Base-by-base conservation (phyloP, 2,329 filamentous ascomycete genomes). In the Dichotomopilus funicola region DNA sequence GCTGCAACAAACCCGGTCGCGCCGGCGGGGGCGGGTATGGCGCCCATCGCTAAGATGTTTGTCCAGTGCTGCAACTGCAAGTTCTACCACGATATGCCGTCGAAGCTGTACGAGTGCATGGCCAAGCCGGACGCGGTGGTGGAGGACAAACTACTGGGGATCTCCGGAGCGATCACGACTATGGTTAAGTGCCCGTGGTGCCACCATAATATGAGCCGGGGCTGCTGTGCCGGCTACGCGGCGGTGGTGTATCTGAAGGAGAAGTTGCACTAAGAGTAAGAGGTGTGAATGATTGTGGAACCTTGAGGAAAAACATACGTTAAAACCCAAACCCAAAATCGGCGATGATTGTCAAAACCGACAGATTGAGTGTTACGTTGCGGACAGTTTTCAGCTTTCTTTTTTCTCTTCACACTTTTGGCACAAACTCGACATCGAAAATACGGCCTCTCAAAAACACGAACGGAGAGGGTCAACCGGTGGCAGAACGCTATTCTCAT, bases 101-200 rank as follows among this genome's bases (percentile, higher is more conserved):
- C 77, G 50, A 78, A 79, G 54, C 72, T 86, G 27, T 86, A 86
- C 66, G 79, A 84, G 63, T 82, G 79, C 65, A 85, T 86, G 81
- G 78, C 78, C 5, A 78, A 78, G 59, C 80, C 81, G 0, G 77
- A 82, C 47, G 75, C 75, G 4, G 70, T 82, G 10, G 73, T 85
- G 10, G 75, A 76, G 52, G 77, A 80, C 49, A 73, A 73, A 53
- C 68, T 70, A 35, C 68, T 77, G 5, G 80, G 80, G 0, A 80
- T 82, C 44, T 75, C 75, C 43, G 81, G 81, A 1, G 72, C 78
- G 6, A 75, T 85, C 45, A 81, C 77, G 7, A 84, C 83, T 60
- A 80, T 78, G 64, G 80, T 87, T 33, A 81, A 79, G 61, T 89
- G 86, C 66, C 85, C 85, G 7, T 89, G 86, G 86, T 89, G 86